Evolutionary conservation across 257 asterid genomes (phyloP), one percentile per base, ranked within the genome.

Genomic region (Buddleja alternifolia): DNA sequence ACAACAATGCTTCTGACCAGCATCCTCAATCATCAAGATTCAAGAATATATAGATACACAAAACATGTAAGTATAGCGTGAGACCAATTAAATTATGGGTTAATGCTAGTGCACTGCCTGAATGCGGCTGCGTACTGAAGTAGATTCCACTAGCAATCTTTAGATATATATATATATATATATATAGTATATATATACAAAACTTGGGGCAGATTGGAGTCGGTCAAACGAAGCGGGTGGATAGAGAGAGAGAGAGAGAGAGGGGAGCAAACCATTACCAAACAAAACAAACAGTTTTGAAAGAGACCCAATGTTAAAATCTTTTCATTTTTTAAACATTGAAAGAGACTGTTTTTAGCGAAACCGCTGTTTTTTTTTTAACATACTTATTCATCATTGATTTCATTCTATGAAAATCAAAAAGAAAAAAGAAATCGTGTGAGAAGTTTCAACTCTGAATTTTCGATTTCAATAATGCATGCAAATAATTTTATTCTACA

Each of bases 21-120:
- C 88, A 78, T 80, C 76, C 15, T 67, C 63, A 8, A 69, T 51
- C 59, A 63, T 63, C 75, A 64, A 75, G 40, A 41, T 15, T 72
- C 62, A 19, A 32, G 48, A 67, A 44, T 25, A 29, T 29, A 29
- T 51, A 4, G 40, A 65, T 64, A 44, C 9, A 37, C 37, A 15
- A 32, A 36, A 17, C 32, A 23, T 42, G 41, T 17, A 47, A 32
- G 17, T 14, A 37, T 14, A 53, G 8, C 14, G 41, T 10, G 19
- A 19, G 54, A 1, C 32, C 11, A 11, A 29, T 24, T 14, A 23
- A 46, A 25, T 29, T 29, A 29, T 2, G 3, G 3, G 34, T 23
- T 12, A 14, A 52, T 5, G 17, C 7, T 10, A 10, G 12, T 58
- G 32, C 1, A 19, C 8, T 12, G 37, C 37, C 47, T 14, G 10